Evolutionary conservation across 2,329 filamentous ascomycete species (phyloP).

Genomic region (Calonectria pseudoreteaudii): DNA sequence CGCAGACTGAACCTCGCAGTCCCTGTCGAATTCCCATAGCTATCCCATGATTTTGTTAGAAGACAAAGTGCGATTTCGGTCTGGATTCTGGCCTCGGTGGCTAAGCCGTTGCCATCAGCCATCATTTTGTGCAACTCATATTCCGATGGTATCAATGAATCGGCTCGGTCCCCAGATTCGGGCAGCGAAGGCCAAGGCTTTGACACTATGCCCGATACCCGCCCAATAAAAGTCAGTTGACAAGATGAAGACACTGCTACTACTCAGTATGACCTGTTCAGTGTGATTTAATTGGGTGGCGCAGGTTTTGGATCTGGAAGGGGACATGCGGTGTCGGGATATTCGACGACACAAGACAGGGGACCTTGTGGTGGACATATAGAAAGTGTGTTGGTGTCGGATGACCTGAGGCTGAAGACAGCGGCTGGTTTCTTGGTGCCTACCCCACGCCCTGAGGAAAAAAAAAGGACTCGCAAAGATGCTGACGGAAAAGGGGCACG

Average conservation of each 20-base stretch:
- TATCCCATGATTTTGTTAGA: neutral
- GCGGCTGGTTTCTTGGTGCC: neutral
- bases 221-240: neutral
- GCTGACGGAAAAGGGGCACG: neutral
- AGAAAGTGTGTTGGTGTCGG: neutral
- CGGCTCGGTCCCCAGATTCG: too few species aligned
- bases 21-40: neutral
- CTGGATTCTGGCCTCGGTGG: neutral
- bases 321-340: conserved; percentile 8
- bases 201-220: neutral
- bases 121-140: neutral
- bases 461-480: neutral
- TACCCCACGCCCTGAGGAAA: conserved; percentile 2
- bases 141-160: neutral
- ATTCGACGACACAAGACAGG: neutral
- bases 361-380: neutral
- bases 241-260: neutral
- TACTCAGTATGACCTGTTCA: conserved; percentile 7
- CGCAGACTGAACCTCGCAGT: neutral
- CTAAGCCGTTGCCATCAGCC: neutral
- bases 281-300: neutral
- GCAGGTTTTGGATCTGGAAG: neutral
- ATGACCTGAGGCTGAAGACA: conserved; percentile 1
- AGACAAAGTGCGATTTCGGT: neutral
- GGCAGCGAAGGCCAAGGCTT: neutral